A percentile compares a stretch with the other conserved stretches of the same genome.
Conservation (phyloP, 2,329 filamentous ascomycete species). For the Curvularia sp. region DNA sequence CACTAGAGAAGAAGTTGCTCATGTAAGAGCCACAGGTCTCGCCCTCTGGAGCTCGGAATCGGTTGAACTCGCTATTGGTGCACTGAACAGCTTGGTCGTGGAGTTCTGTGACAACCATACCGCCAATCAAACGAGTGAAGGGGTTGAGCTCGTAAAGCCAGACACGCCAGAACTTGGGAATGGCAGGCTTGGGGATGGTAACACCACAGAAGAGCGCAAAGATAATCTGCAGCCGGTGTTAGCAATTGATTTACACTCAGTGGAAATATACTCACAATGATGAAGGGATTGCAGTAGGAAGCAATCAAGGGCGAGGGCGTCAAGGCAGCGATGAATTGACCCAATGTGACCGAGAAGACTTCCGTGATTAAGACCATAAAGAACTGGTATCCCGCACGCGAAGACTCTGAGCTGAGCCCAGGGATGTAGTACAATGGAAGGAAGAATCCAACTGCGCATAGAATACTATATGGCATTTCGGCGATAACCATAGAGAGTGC, state of each 20-base stretch:
- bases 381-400: slow-evolving; percentile 84
- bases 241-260: background rate
- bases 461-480: slow-evolving; percentile 81
- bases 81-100: slow-evolving; percentile 71
- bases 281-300: slow-evolving; percentile 73
- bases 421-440: slow-evolving; percentile 85
- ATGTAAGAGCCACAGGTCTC: slow-evolving; percentile 79
- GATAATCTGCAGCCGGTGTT: slow-evolving; percentile 69
- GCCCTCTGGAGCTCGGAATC: slow-evolving; percentile 70
- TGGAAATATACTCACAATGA: slow-evolving; percentile 20
- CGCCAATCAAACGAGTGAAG: slow-evolving; percentile 80
- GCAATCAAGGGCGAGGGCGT: slow-evolving; percentile 82
- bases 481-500: slow-evolving; percentile 78
- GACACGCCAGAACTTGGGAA: slow-evolving; percentile 77
- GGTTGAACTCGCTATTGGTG: slow-evolving; percentile 66
- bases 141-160: slow-evolving; percentile 87
- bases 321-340: slow-evolving; percentile 73
- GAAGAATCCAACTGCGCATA: slow-evolving; percentile 84
- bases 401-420: slow-evolving; percentile 68
- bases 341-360: slow-evolving; percentile 81
- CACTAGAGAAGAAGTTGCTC: slow-evolving; percentile 69
- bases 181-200: slow-evolving; percentile 77
- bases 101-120: slow-evolving; percentile 80
- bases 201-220: slow-evolving; percentile 90
- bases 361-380: slow-evolving; percentile 84